Evolutionary conservation across 148 eudicot species (phyloP).

Genomic region (Amaranthus palmeri): DNA sequence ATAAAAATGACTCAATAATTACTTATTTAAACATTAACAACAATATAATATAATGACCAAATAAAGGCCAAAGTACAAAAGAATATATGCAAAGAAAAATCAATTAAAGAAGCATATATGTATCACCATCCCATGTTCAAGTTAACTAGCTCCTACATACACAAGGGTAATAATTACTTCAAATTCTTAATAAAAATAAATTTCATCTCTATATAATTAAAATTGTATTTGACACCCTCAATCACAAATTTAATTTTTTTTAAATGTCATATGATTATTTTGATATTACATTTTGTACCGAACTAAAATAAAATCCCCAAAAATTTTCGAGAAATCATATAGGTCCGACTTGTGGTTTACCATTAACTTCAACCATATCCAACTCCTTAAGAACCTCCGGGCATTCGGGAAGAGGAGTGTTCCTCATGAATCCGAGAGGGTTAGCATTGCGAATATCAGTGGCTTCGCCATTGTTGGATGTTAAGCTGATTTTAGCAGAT

Average conservation of each 20-base stretch:
- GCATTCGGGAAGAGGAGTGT: conserved; percentile 34
- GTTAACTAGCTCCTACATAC: no score
- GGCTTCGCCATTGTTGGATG: conserved; percentile 48
- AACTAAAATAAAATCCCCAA: neutral
- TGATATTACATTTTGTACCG: conserved; percentile 7
- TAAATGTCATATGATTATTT: conserved; percentile 12
- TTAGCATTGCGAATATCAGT: conserved; percentile 37
- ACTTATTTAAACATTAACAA: no score
- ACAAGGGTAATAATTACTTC: neutral
- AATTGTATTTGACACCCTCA: neutral
- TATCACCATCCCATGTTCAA: neutral
- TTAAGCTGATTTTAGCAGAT: conserved; percentile 36
- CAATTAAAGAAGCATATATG: neutral
- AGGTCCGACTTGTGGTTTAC: neutral
- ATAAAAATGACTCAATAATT: no score
- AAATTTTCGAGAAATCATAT: neutral
- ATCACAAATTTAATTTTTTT: neutral
- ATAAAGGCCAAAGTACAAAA: neutral
- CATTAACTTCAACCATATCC: conserved; percentile 15
- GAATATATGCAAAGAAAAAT: neutral
- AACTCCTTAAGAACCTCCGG: conserved; percentile 39
- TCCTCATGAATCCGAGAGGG: conserved; percentile 46
- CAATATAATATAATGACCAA: no score
- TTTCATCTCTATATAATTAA: conserved; percentile 6
- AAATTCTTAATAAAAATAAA: neutral